Percentiles rank a stretch among this genome's conserved stretches.
Evolutionary conservation across 2,329 filamentous ascomycete species (phyloP).

Genomic region (Talaromyces sp.): DNA sequence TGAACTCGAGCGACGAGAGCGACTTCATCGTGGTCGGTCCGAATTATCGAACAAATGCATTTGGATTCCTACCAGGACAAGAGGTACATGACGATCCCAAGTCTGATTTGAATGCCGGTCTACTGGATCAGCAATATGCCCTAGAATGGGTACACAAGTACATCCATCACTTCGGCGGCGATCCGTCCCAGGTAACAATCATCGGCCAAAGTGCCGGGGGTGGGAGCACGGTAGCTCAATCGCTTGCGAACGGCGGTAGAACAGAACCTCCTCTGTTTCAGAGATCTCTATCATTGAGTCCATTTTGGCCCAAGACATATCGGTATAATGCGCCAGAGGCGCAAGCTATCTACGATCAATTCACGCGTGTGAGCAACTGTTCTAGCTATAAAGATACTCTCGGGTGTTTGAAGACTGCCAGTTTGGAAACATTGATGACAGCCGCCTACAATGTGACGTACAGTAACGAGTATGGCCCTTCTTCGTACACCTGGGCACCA

Average conservation of each 20-base stretch:
- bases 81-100: not conserved
- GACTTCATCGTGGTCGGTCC: not conserved
- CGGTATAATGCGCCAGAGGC: not conserved
- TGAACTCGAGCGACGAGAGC: not conserved
- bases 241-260: not conserved
- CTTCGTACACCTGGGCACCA: conserved; percentile 58
- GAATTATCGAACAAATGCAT: not conserved
- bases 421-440: conserved; percentile 41
- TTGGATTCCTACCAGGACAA: not conserved
- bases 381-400: not conserved
- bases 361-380: not conserved
- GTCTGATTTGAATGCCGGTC: not conserved
- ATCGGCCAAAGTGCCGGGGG: conserved; percentile 29
- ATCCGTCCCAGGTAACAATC: conserved; percentile 25
- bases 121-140: conserved; percentile 21
- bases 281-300: not conserved
- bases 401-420: not conserved
- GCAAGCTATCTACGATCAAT: not conserved
- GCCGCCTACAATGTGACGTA: conserved; percentile 50
- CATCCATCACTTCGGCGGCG: conserved; percentile 30
- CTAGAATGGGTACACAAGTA: conserved; percentile 27
- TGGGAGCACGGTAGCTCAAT: not conserved
- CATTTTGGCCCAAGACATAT: not conserved
- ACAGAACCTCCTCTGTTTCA: not conserved
- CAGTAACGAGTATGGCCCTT: conserved; percentile 53